phyloP scores from a whole-genome alignment of 768 basidiomycete species.

The Mycena rebaudengoi region DNA sequence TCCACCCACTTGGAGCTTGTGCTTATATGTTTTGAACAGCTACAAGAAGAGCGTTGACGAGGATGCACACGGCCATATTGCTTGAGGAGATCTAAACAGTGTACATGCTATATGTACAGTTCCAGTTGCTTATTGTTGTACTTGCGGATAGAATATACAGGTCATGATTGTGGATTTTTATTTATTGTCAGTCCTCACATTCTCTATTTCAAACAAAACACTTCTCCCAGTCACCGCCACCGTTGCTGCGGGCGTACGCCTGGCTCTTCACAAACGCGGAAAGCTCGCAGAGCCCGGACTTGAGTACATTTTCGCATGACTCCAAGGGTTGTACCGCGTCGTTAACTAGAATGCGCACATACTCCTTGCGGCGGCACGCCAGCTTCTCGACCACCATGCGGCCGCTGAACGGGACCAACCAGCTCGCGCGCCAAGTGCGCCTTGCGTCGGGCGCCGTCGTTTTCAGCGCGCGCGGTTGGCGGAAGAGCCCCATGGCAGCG shows the following conservation, averaged over 20 bases:
- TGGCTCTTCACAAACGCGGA: constrained; percentile 76
- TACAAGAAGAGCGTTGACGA: constrained; percentile 63
- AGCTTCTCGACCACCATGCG: constrained; percentile 81
- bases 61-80: not conserved
- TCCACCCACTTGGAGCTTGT: not conserved
- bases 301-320: constrained; percentile 56
- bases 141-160: not conserved
- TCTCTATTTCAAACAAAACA: constrained; percentile 52
- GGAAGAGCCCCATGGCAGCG: constrained; percentile 65
- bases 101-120: not conserved
- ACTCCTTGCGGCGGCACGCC: constrained; percentile 54
- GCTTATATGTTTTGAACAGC: constrained; percentile 15
- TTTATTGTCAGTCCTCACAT: not conserved
- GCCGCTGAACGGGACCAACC: constrained; percentile 78
- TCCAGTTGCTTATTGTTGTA: not conserved
- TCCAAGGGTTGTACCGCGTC: constrained; percentile 71
- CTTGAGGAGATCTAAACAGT: not conserved
- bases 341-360: constrained; percentile 81
- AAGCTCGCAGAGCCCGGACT: constrained; percentile 69
- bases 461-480: constrained; percentile 39
- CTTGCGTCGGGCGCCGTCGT: constrained; percentile 35
- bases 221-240: constrained; percentile 75
- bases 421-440: constrained; percentile 62
- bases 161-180: not conserved
- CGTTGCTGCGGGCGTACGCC: constrained; percentile 69